Evolutionary conservation across 1,284 basidiomycete genomes (phyloP).

Genomic region (Wolfiporia cocos): DNA sequence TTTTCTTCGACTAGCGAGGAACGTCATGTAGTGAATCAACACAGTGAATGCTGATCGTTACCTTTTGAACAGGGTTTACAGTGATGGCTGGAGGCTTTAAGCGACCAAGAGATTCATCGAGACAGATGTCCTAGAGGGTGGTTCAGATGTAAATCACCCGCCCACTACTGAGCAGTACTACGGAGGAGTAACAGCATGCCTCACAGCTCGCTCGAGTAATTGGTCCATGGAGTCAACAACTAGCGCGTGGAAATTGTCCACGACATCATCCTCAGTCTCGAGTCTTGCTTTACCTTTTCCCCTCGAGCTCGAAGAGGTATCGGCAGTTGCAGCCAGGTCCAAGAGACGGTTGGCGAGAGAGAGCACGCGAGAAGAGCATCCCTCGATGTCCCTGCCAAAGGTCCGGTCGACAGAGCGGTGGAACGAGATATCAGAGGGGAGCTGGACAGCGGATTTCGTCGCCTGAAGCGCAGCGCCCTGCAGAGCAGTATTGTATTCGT

Average conservation of each 20-base stretch:
- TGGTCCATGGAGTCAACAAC: constrained; percentile 83
- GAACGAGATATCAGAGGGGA: constrained; percentile 73
- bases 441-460: constrained; percentile 49
- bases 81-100: constrained; percentile 61
- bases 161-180: background rate
- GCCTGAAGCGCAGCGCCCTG: constrained; percentile 55
- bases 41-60: constrained; percentile 9
- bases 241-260: constrained; percentile 74
- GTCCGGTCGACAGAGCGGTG: constrained; percentile 78
- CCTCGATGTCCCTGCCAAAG: constrained; percentile 63
- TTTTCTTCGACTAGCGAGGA: constrained; percentile 25
- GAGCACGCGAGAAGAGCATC: constrained; percentile 54
- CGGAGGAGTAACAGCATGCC: constrained; percentile 20
- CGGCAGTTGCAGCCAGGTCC: constrained; percentile 39
- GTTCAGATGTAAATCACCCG: background rate
- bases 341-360: constrained; percentile 61
- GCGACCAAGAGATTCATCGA: constrained; percentile 76
- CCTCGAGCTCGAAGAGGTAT: constrained; percentile 26
- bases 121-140: constrained; percentile 58
- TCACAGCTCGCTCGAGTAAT: constrained; percentile 78
- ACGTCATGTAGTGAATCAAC: no score
- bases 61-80: constrained; percentile 38
- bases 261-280: constrained; percentile 70
- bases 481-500: constrained; percentile 40
- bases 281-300: constrained; percentile 46